Evolutionary conservation across 1,284 basidiomycete genomes (phyloP).

Genomic region (Afroboletus lepidellus): DNA sequence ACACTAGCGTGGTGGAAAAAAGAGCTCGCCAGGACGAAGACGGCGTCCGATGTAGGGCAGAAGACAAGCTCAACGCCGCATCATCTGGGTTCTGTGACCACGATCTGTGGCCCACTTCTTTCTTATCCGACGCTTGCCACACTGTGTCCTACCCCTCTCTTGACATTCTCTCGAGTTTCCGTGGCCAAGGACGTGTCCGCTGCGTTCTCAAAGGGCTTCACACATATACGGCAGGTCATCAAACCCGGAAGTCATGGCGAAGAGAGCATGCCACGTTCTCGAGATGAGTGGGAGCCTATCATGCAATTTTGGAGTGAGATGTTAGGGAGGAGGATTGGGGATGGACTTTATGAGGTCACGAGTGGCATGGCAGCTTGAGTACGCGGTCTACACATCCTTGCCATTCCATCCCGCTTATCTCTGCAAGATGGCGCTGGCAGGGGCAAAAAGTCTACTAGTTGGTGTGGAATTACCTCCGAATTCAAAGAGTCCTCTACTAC

Average conservation of each 20-base stretch:
- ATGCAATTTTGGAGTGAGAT: slow-evolving; percentile 86
- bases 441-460: too few relatives aligned
- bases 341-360: slow-evolving; percentile 78
- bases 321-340: slow-evolving; percentile 56
- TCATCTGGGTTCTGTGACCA: slow-evolving; percentile 64
- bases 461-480: too few relatives aligned
- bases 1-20: slow-evolving; percentile 40
- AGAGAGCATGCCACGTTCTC: slow-evolving; percentile 70
- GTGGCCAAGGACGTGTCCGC: slow-evolving; percentile 45
- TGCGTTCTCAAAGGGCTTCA: slow-evolving; percentile 61
- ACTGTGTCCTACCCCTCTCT: slow-evolving; percentile 58
- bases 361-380: slow-evolving; percentile 29
- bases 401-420: too few relatives aligned
- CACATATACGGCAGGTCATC: slow-evolving; percentile 44
- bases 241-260: slow-evolving; percentile 16
- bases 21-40: slow-evolving; percentile 15
- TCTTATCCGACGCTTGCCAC: slow-evolving; percentile 66
- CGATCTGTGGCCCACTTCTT: slow-evolving; percentile 70
- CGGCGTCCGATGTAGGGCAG: background rate
- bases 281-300: slow-evolving; percentile 76
- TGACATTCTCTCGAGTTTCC: slow-evolving; percentile 57
- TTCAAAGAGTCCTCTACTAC: too few relatives aligned
- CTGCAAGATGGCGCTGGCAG: too few relatives aligned
- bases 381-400: background rate
- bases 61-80: slow-evolving; percentile 12